Evolutionary conservation across 805 yeast species (phyloP).

Genomic region (Wickerhamiella brachini): DNA sequence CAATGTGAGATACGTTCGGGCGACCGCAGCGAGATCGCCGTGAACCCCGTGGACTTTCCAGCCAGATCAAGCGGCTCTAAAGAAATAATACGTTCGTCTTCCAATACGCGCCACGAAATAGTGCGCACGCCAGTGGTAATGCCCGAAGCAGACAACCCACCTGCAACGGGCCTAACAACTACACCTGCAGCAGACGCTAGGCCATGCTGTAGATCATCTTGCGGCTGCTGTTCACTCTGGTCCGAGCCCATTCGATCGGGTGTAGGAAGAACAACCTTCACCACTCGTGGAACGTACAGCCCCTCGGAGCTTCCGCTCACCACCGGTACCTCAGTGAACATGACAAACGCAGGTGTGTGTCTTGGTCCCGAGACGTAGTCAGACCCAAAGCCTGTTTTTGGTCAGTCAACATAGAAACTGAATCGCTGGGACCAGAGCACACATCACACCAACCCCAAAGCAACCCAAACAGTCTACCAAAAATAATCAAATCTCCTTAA

Average conservation of each 20-base stretch:
- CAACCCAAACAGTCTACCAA: too few species aligned
- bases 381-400: too few species aligned
- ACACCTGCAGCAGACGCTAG: neutral
- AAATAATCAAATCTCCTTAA: neutral
- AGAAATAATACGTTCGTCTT: slow-evolving; percentile 7
- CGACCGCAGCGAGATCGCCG: slow-evolving; percentile 26
- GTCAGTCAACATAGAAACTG: too few species aligned
- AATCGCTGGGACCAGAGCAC: too few species aligned
- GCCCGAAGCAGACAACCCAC: neutral
- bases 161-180: slow-evolving; percentile 1
- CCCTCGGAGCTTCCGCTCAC: slow-evolving; percentile 6
- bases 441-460: too few species aligned
- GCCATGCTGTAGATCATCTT: neutral
- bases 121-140: slow-evolving; percentile 1
- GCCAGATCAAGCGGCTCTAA: slow-evolving; percentile 26
- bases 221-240: neutral
- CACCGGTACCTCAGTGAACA: slow-evolving; percentile 6
- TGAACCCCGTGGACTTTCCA: neutral
- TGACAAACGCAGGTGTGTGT: neutral
- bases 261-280: slow-evolving; percentile 3
- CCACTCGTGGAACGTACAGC: slow-evolving; percentile 3
- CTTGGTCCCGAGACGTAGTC: too few species aligned
- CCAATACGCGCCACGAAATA: slow-evolving; percentile 4
- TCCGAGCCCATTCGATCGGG: neutral
- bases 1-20: slow-evolving; percentile 30